Base-by-base conservation (phyloP, 352 stramenopile species). In the Pythium rishiriense region DNA sequence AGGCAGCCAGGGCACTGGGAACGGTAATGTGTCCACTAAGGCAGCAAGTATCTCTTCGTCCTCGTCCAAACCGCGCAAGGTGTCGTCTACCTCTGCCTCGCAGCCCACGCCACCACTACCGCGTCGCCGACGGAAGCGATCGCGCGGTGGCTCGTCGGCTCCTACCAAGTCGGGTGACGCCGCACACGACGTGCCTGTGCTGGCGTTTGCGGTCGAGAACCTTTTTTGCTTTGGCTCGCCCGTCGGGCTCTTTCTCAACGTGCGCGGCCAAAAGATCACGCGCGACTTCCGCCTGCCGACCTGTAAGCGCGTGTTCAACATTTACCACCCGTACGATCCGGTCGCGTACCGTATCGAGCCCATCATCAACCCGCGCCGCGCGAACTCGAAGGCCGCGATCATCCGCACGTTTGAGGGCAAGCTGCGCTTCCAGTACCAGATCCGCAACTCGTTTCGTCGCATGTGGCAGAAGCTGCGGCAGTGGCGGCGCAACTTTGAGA, bases 281-380 rank as follows among this genome's bases (percentile, higher is more conserved):
- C 72, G 69, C 2, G 60, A 81, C 29, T 97, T 95, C 52, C 68
- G 63, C 39, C 74, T 98, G 15, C 85, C 85, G 31, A 94, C 87
- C 9, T 97, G 88, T 66, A 69, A 69, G 14, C 76, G 81, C 21
- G 58, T 98, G 22, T 98, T 97, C 74, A 98, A 98, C 69, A 97
- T 98, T 35, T 98, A 98, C 66, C 91, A 98, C 69, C 93, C 93
- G 49, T 96, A 91, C 73, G 95, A 98, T 78, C 93, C 93, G 3
- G 92, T 98, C 3, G 91, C 94, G 31, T 98, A 98, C 72, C 85
- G 95, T 48, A 97, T 98, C 64, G 95, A 98, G 73, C 95, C 95
- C 24, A 85, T 98, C n/a, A 64, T 98, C 54, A 92, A 97, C 54
- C 74, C 83, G 19, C 56, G 50, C 5, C 83, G 80, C 24, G 83